Evolutionary conservation across 306 rosid species (phyloP).

Genomic region (Rubus idaeus): DNA sequence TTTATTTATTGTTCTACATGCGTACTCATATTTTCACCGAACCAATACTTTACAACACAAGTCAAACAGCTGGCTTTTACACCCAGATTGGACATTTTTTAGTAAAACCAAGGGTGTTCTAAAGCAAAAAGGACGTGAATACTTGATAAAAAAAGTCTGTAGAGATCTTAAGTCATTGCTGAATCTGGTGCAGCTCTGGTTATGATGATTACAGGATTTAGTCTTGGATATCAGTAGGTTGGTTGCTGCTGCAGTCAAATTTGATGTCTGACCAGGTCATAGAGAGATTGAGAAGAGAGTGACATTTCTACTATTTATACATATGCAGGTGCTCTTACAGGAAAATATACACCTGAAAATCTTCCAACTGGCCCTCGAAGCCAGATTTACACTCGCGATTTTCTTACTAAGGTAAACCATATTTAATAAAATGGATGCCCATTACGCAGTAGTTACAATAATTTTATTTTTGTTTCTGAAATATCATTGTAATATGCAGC

Average conservation of each 20-base stretch:
- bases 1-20: slow-evolving; percentile 3
- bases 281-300: neutral
- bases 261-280: neutral
- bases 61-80: neutral
- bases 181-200: neutral
- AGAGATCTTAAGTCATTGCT: neutral
- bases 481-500: slow-evolving; percentile 49
- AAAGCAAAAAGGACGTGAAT: neutral
- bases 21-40: neutral
- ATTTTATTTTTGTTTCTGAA: slow-evolving; percentile 18
- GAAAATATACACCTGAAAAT: slow-evolving; percentile 77
- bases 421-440: neutral
- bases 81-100: neutral
- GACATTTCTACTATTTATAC: slow-evolving; percentile 6
- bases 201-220: neutral
- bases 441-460: slow-evolving; percentile 15
- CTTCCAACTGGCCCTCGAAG: slow-evolving; percentile 86
- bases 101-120: neutral
- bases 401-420: slow-evolving; percentile 51
- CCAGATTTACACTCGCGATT: slow-evolving; percentile 71
- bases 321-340: slow-evolving; percentile 71
- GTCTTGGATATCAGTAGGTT: neutral
- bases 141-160: neutral
- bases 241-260: neutral
- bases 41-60: neutral